Evolutionary conservation across 2,329 filamentous ascomycete species (phyloP), one percentile per base, ranked within the genome.

Genomic region (Ophiosphaerella korrae): DNA sequence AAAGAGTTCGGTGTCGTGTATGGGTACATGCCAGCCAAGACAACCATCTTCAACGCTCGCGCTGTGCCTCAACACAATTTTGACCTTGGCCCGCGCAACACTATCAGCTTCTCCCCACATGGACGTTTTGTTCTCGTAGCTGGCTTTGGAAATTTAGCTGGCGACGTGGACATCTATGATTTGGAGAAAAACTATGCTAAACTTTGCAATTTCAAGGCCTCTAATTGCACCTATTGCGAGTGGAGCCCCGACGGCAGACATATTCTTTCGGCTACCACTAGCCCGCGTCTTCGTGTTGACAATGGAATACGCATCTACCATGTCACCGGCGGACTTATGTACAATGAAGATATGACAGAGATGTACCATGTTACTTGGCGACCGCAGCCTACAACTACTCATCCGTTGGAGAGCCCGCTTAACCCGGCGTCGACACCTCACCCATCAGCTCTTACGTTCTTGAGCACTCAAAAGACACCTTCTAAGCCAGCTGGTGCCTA

Each of bases 1-100:
- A 95, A 92, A 78, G 93, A 97, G 75, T 99, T 99, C 69, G 93
- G 92, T 70, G 94, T 99, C 29, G 88, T 97, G 13, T 99, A 99
- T 72, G 94, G 94, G 55, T 97, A 90, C 76, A 97, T 97, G 92
- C 94, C 94, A n/a, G 90, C 94, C 48, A 97, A 97, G 82, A 94
- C 93, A 3, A 97, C 93, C 62, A 94, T 99, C 63, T 99, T 97
- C 84, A 97, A 97, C 75, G 85, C 88, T 66, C 88, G 90, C 57
- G 94, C 90, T 56, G 84, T 92, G 52, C 82, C 88, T 16, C 88
- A 88, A 50, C 90, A 97, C 76, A 90, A 83, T 52, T 97, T 99
- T 77, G 85, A 91, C 44, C 82, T 97, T 45, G 88, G 82, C 3
- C 94, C 94, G 11, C 88, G 94, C 68, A 99, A 99, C 78, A 97